Evolutionary conservation across 305 asterid genomes (phyloP).

Genomic region (Nicotiana rustica): DNA sequence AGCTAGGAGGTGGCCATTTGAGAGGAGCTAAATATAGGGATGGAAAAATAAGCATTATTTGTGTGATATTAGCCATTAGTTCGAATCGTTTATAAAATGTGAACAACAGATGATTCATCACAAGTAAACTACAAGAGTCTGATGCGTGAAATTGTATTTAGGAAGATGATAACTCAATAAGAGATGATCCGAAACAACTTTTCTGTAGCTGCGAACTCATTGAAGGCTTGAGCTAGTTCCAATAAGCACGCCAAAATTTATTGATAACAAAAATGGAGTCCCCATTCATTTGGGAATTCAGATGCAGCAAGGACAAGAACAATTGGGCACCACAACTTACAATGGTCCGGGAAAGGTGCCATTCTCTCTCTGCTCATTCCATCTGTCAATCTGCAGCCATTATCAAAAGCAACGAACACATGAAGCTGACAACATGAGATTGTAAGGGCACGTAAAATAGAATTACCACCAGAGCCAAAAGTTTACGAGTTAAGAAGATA

Average conservation of each 20-base stretch:
- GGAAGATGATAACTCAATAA: constrained; percentile 3
- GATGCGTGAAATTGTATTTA: neutral
- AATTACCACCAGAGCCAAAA: neutral
- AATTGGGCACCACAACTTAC: constrained; percentile 38
- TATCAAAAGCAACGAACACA: constrained; percentile 70
- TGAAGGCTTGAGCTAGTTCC: constrained; percentile 29
- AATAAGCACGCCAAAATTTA: constrained; percentile 31
- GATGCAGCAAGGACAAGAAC: constrained; percentile 29
- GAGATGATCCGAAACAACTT: constrained; percentile 19
- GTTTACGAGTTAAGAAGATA: neutral
- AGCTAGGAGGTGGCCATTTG: neutral
- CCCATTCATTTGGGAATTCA: constrained; percentile 30
- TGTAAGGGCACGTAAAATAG: neutral
- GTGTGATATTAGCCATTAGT: constrained; percentile 1
- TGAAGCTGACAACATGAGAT: constrained; percentile 49
- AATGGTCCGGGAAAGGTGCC: constrained; percentile 64
- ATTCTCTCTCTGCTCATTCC: constrained; percentile 66
- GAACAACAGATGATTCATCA: neutral
- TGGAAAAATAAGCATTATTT: constrained; percentile 9
- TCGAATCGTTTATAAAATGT: constrained; percentile 25
- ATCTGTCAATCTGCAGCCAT: constrained; percentile 62
- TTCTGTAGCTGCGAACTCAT: neutral
- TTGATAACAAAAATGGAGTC: constrained; percentile 21
- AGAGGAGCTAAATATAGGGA: neutral
- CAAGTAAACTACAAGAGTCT: neutral